Evolutionary conservation across 768 basidiomycete species (phyloP).

Genomic region (Tylopilus cervinicoccineus): DNA sequence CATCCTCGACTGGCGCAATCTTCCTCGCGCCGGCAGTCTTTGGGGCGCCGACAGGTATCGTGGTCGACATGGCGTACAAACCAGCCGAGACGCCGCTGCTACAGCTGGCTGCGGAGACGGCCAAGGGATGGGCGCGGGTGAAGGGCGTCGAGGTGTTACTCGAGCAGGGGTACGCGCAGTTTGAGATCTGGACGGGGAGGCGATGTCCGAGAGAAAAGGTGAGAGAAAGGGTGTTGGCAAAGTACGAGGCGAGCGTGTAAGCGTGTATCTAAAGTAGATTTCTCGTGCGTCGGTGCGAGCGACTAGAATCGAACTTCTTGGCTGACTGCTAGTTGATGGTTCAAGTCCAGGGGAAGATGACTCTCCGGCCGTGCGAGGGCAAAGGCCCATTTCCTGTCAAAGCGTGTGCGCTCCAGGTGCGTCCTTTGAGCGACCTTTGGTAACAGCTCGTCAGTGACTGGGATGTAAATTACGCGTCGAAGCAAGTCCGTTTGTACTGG

Average conservation of each 20-base stretch:
- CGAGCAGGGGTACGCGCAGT: slow-evolving; percentile 87
- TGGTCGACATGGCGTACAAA: slow-evolving; percentile 94
- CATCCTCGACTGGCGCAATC: slow-evolving; percentile 28
- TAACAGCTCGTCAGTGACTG: too few relatives aligned
- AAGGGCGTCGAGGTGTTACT: slow-evolving; percentile 80
- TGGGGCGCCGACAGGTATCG: slow-evolving; percentile 57
- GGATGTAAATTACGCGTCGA: too few relatives aligned
- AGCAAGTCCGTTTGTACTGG: too few relatives aligned
- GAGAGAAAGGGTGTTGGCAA: slow-evolving; percentile 44
- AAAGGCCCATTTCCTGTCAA: too few relatives aligned
- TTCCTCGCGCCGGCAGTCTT: slow-evolving; percentile 58
- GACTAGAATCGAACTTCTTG: too few relatives aligned
- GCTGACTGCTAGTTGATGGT: too few relatives aligned
- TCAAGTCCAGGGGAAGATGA: too few relatives aligned
- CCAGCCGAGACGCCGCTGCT: slow-evolving; percentile 84
- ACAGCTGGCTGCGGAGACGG: slow-evolving; percentile 51
- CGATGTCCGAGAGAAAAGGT: slow-evolving; percentile 49
- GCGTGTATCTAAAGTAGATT: too few relatives aligned
- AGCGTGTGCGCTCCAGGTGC: too few relatives aligned
- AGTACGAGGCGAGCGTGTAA: slow-evolving; percentile 30
- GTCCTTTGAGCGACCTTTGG: too few relatives aligned
- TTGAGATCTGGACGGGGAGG: slow-evolving; percentile 76
- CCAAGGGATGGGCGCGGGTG: slow-evolving; percentile 62
- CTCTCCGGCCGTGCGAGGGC: too few relatives aligned
- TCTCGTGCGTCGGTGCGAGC: too few relatives aligned